Evolutionary conservation across 495 filamentous ascomycete species (phyloP), one percentile per base, ranked within the genome.

Genomic region (Hypomontagnella monticulosa): DNA sequence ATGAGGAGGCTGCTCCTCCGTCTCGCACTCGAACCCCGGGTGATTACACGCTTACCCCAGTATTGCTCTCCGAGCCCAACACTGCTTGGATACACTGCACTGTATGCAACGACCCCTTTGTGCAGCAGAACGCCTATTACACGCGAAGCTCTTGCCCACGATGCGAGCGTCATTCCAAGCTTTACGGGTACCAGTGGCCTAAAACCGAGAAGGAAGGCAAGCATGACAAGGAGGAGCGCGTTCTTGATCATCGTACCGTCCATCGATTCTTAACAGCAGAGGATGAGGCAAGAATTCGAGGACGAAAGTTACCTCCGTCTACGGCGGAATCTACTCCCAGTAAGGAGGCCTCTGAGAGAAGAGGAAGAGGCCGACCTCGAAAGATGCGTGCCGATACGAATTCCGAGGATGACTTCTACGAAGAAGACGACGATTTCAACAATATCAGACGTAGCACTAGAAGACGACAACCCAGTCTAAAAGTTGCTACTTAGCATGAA

Each of bases 131-230:
- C 67, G 92, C 89, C 1, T 97, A 95, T 73, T 88, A 87, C 54
- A 96, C 94, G 1, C 88, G 90, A 12, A 84, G 87, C 18, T 89
- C 90, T 23, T 99, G 95, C 72, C 92, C 90, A 8, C 86, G 96
- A 14, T 99, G 95, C 76, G 96, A 98, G 79, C 84, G 96, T 0
- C 95, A 99, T 68, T 93, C 91, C 20, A 98, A 96, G 75, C 80
- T 99, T 1, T 99, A 97, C 73, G 96, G 96, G 0, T 96, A 90
- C 69, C 83, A 87, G 50, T 99, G 96, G 96, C 95, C 95, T 14
- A 96, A 98, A 76, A 98, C 96, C 1, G 90, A 96, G 34, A 87
- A 81, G 16, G 83, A 88, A 57, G 90, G 90, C 0, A 84, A 84
- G 14, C 60, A 79, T 9, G 95, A 98, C 70, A 86, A 84, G 18